phyloP scores from a whole-genome alignment of 257 asterid genomes.

The Leptodermis oblonga region DNA sequence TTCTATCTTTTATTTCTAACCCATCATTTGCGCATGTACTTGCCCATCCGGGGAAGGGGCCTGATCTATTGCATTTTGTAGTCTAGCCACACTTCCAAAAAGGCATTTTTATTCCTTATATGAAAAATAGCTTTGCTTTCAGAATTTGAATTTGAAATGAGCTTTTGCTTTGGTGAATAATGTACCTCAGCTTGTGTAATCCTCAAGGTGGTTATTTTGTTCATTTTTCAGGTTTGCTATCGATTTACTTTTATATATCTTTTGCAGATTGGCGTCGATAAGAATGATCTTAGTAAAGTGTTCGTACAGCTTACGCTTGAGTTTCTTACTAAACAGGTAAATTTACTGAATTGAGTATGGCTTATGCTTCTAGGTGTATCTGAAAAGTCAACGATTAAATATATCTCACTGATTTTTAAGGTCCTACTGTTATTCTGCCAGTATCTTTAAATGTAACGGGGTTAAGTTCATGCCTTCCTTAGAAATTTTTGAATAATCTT shows the following conservation, averaged over 20 bases:
- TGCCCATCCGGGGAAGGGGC: slow-evolving; percentile 2
- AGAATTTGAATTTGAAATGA: not conserved
- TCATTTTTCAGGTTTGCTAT: slow-evolving; percentile 16
- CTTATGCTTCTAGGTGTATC: not conserved
- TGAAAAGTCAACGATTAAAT: not conserved
- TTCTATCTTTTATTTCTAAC: not conserved
- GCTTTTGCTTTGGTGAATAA: not conserved
- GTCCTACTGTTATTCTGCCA: not conserved
- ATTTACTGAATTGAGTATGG: not conserved
- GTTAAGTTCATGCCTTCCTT: not conserved
- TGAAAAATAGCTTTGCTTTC: not conserved
- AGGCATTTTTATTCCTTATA: not conserved
- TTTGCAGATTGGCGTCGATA: slow-evolving; percentile 83
- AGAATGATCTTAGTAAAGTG: slow-evolving; percentile 61
- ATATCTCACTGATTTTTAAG: not conserved
- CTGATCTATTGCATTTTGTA: not conserved
- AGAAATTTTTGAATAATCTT: not conserved
- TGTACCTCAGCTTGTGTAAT: not conserved
- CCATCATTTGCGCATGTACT: not conserved
- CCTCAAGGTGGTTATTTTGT: slow-evolving; percentile 11
- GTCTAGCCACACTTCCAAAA: not conserved
- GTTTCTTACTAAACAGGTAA: slow-evolving; percentile 87
- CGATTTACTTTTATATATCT: slow-evolving; percentile 9
- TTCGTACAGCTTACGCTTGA: slow-evolving; percentile 86
- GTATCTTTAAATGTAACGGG: not conserved